Base-by-base conservation (phyloP, 805 yeast genomes). In the Barnettozyma botsteinii region DNA sequence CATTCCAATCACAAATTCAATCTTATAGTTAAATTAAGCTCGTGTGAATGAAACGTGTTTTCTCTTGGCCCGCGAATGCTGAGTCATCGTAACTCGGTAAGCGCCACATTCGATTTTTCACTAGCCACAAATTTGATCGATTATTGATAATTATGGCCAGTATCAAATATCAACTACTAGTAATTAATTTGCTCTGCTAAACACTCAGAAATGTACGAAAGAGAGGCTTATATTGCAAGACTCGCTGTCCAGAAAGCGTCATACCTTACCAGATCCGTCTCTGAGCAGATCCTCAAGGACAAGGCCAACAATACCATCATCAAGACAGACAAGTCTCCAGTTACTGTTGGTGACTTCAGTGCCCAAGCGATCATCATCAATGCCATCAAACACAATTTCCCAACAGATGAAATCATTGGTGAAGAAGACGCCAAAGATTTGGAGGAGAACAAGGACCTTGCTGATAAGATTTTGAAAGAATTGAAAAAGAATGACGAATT, bases 281-380 rank as follows among this genome's bases (percentile, higher is more conserved):
- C 76, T 60, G 81, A 64, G 22, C 71, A 65, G 56, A 81, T 72
- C 51, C 72, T 59, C 51, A 72, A 67, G 50, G 69, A 54, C 50
- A 65, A 57, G 57, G 73, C 54, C 47, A 61, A 62, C 43, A 69
- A 64, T 46, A 84, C 85, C 34, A 74, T 87, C 41, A 81, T 87
- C 45, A 93, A 93, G 59, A 73, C 75, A 30, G 99, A 91, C 60
- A 77, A 79, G 46, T 86, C 96, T 1, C 99, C 99, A 1, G 99
- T 93, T 13, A 93, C 99, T 2, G 69, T 85, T 41, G 98, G 98
- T 14, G 99, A 93, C 60, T 93, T 84, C 57, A 96, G 95, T 4
- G 89, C 97, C 0, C 99, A 93, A 57, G 96, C 96, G 0, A 76
- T 91, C 33, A 79, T 93, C 42, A 91, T 88, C 61, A 77, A 86